phyloP scores from a whole-genome alignment of 148 eudicot species.

The Heliamphora exappendiculata region DNA sequence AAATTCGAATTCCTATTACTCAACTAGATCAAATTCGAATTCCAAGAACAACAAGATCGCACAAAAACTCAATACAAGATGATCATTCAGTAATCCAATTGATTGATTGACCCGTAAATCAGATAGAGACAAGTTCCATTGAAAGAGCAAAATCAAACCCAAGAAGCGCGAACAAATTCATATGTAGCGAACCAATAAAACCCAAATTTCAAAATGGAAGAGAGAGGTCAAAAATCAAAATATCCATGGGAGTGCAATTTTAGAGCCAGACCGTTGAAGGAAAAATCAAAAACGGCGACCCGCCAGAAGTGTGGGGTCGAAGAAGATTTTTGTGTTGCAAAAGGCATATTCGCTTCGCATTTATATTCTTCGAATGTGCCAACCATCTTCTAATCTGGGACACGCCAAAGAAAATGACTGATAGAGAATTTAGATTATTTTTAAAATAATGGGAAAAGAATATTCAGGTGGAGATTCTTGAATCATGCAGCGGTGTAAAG shows the following conservation, averaged over 20 bases:
- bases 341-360: constrained; percentile 45
- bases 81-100: background rate
- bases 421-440: no score
- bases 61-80: background rate
- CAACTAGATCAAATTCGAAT: background rate
- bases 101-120: background rate
- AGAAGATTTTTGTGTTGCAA: constrained; percentile 14
- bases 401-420: constrained; percentile 9
- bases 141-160: constrained; percentile 2
- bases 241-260: background rate
- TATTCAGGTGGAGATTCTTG: no score
- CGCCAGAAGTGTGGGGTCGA: background rate
- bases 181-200: no score
- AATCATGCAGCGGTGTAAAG: no score
- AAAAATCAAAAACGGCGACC: no score
- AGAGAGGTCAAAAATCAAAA: no score
- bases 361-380: constrained; percentile 32
- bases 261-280: no score
- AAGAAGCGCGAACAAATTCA: background rate
- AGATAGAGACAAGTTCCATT: background rate
- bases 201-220: background rate
- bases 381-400: background rate
- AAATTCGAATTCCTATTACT: background rate
- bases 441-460: background rate
- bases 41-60: background rate